A percentile compares a stretch with the other conserved stretches of the same genome.
Conservation (phyloP, 495 filamentous ascomycete genomes). For the Trichoderma parareesei region DNA sequence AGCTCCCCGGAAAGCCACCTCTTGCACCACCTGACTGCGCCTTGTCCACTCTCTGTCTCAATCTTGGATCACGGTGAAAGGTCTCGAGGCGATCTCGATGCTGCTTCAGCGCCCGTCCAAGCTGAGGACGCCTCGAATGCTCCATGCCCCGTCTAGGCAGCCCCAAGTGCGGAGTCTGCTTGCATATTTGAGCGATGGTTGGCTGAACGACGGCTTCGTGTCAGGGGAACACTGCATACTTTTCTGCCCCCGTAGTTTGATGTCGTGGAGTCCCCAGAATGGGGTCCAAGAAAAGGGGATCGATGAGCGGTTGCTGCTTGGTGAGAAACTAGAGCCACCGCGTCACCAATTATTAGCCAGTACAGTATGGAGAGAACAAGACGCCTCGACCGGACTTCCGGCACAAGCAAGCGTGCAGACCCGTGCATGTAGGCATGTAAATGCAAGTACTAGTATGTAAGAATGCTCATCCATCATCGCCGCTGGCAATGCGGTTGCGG, state of each 20-base stretch:
- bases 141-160: neutral
- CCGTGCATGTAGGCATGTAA: neutral
- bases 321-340: neutral
- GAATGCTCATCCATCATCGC: neutral
- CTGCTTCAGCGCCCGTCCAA: neutral
- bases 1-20: neutral
- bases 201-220: neutral
- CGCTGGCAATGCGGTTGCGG: neutral
- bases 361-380: neutral
- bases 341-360: neutral
- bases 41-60: neutral
- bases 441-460: too few species aligned
- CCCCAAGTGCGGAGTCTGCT: neutral
- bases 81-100: neutral
- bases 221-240: neutral
- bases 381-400: conserved; percentile 7
- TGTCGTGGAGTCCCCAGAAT: conserved; percentile 3
- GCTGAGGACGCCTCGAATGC: neutral
- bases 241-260: conserved; percentile 3
- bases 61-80: neutral
- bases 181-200: neutral
- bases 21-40: neutral
- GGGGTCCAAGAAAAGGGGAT: neutral
- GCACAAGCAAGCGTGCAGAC: neutral
- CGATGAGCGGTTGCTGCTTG: neutral